A percentile compares a stretch with the other conserved stretches of the same genome.
These are phyloP conservation scores for Aspergillus ustus DNA, from an alignment of 2,329 filamentous ascomycete species.

Conservation along the genomic window DNA sequence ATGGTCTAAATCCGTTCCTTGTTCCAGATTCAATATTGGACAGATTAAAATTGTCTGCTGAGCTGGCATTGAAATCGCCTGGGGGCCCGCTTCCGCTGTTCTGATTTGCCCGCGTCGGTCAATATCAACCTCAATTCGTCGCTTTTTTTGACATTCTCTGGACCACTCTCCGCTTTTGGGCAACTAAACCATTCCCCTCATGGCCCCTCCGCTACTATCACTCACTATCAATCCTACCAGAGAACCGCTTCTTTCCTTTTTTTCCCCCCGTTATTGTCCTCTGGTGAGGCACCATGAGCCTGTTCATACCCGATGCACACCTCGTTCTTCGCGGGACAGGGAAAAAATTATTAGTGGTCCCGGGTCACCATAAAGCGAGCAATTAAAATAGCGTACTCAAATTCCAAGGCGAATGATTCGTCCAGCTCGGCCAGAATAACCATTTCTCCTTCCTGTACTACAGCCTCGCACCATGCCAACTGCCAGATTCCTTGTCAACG, in stretches of 20 bases:
- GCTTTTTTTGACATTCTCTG: constrained; percentile 24
- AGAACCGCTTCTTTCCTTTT: constrained; percentile 13
- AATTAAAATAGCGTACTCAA: constrained; percentile 13
- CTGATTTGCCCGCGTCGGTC: constrained; percentile 24
- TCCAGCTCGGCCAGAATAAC: constrained; percentile 34
- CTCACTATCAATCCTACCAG: constrained; percentile 25
- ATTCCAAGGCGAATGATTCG: constrained; percentile 18
- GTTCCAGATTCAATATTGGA: constrained; percentile 19
- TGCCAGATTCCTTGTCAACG: constrained; percentile 25
- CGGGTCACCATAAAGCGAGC: constrained; percentile 17
- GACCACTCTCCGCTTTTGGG: constrained; percentile 37
- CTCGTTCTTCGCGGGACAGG: constrained; percentile 17
- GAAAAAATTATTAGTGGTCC: constrained; percentile 11
- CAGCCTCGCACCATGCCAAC: constrained; percentile 22
- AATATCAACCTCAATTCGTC: constrained; percentile 30
- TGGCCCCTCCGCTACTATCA: constrained; percentile 17
- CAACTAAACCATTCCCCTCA: constrained; percentile 25
- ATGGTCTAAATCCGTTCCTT: constrained; percentile 14
- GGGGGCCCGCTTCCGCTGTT: constrained; percentile 28
- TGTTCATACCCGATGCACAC: constrained; percentile 28
- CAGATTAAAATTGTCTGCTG: constrained; percentile 31
- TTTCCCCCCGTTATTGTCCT: not conserved
- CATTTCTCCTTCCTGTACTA: constrained; percentile 29
- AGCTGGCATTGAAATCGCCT: constrained; percentile 33
- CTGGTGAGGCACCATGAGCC: constrained; percentile 24